Conservation (phyloP, 2,329 filamentous ascomycete species). For the Phyllosticta citribraziliensis region DNA sequence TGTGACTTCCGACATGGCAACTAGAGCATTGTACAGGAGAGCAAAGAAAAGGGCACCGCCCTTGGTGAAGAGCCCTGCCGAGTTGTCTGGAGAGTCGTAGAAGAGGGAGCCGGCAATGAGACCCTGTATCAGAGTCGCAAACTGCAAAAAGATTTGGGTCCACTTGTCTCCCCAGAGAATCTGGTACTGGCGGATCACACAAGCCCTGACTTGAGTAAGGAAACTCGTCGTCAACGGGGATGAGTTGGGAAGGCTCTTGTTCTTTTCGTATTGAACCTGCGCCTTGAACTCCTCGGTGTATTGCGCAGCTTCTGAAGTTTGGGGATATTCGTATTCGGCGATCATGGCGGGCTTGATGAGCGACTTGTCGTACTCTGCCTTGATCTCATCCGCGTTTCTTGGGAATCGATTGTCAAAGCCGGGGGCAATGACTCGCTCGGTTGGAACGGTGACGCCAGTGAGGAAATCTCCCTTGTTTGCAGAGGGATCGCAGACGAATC, state of each 20-base stretch:
- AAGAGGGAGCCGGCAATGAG: conserved; percentile 58
- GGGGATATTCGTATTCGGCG: conserved; percentile 48
- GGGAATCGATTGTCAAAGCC: conserved; percentile 34
- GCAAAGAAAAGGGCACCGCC: conserved; percentile 56
- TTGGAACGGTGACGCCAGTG: conserved; percentile 55
- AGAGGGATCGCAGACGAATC: conserved; percentile 53
- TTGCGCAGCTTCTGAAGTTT: conserved; percentile 34
- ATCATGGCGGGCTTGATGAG: conserved; percentile 42
- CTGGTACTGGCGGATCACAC: conserved; percentile 52
- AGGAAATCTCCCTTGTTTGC: conserved; percentile 64
- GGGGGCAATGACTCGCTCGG: conserved; percentile 30
- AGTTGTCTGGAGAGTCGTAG: conserved; percentile 51
- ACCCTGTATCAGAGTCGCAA: conserved; percentile 48
- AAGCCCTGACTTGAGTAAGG: conserved; percentile 41
- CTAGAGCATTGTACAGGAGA: conserved; percentile 51
- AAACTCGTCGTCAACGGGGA: conserved; percentile 42
- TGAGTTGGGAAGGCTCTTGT: conserved; percentile 41
- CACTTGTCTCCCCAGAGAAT: conserved; percentile 56
- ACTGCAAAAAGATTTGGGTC: conserved; percentile 54
- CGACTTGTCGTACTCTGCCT: conserved; percentile 39
- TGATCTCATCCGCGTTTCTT: conserved; percentile 34
- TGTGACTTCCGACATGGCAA: conserved; percentile 57
- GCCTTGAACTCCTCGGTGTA: conserved; percentile 42
- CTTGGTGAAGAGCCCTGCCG: conserved; percentile 54
- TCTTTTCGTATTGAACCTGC: conserved; percentile 45